Conservation (phyloP, 108 stramenopile genomes). For the Bacterosira constricta region DNA sequence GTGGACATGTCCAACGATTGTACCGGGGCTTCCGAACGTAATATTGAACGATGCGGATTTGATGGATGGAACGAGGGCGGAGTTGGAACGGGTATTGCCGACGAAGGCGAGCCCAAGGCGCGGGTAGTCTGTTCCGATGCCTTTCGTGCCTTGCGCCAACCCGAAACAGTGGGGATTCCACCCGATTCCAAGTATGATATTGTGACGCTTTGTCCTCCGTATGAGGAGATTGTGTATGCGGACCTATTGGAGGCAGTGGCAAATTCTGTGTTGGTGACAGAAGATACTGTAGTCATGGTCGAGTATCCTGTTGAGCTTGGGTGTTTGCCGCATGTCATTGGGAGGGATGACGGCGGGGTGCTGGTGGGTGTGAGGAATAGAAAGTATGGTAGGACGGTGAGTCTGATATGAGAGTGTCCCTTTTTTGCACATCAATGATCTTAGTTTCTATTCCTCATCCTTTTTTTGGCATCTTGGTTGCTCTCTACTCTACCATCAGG, state of each 20-base stretch:
- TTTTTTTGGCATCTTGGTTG: no score
- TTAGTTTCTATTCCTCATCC: no score
- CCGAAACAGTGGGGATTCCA: slow-evolving; percentile 75
- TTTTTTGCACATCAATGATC: no score
- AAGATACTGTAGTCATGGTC: slow-evolving; percentile 88
- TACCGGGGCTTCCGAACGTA: slow-evolving; percentile 67
- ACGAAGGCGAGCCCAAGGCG: slow-evolving; percentile 48
- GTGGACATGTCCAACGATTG: slow-evolving; percentile 82
- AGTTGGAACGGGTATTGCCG: slow-evolving; percentile 30
- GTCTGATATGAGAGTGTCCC: no score
- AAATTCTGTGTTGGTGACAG: slow-evolving; percentile 70
- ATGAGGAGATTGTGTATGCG: slow-evolving; percentile 95
- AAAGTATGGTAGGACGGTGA: slow-evolving; percentile 92
- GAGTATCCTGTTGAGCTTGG: slow-evolving; percentile 97
- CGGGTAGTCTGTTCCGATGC: slow-evolving; percentile 86
- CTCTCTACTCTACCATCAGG: no score
- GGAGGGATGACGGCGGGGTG: slow-evolving; percentile 61
- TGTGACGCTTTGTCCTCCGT: slow-evolving; percentile 94
- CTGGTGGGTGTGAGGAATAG: slow-evolving; percentile 94
- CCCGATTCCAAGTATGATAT: slow-evolving; percentile 73
- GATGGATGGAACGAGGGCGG: slow-evolving; percentile 43
- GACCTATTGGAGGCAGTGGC: slow-evolving; percentile 85
- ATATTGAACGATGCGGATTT: slow-evolving; percentile 81
- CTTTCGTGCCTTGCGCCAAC: slow-evolving; percentile 82
- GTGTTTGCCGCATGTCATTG: slow-evolving; percentile 83